Evolutionary conservation across 371 early-diverging fungal species (phyloP), one percentile per base, ranked within the genome.

Genomic region (Mortierella sp.): DNA sequence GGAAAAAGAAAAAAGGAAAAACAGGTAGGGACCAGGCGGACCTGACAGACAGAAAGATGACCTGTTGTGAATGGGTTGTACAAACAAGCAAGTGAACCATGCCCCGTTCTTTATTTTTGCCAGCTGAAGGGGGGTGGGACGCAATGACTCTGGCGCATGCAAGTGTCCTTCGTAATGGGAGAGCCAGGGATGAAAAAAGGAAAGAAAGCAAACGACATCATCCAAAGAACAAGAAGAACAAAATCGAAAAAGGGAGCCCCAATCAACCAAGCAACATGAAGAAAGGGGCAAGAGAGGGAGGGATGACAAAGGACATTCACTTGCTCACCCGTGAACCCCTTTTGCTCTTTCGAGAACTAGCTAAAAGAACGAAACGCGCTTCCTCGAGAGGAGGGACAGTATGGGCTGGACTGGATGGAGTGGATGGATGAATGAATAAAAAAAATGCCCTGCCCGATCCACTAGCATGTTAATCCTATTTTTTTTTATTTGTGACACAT

Each of bases 1-100:
- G 19, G 43, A 40, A 40, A 40, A 40, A 40, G 43, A 40, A 40
- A 40, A 40, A 6, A 40, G 6, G 43, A 40, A 40, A 40, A 54
- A 24, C 21, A 2, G 54, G 54, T 16, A 5, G 24, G 19, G 43
- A 10, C 24, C 37, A 74, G 55, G 57, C 74, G 74, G 74, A 59
- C 74, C 43, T 6, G 6, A 40, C 43, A 40, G 43, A 40, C 43
- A 40, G 43, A 74, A 71, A n/a, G n/a, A n/a, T n/a, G n/a, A n/a
- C n/a, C n/a, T n/a, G n/a, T 71, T 70, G 59, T 55, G 70, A 43
- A 79, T 74, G 11, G 16, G 50, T 9, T 40, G 28, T 43, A 34
- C 61, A 24, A 73, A 73, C 9, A 48, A 50, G 46, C 6, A 46
- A 50, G 16, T 13, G 16, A 16, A 50, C 50, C 50, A 50, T 50